A percentile compares a stretch with the other conserved stretches of the same genome.
Conservation (phyloP, 345 rosid genomes). For the Populus ilicifolia region DNA sequence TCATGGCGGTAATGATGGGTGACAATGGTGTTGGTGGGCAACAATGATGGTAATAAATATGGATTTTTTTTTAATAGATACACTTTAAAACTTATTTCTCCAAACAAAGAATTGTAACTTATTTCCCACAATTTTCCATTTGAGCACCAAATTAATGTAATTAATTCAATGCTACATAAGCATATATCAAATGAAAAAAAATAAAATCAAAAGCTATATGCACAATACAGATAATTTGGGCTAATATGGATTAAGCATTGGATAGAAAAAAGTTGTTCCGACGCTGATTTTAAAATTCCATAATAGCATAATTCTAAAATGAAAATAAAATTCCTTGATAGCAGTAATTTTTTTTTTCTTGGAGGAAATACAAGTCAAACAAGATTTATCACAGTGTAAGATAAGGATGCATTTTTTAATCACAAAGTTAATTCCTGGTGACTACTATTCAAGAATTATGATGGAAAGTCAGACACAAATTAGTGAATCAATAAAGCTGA, state of each 20-base stretch:
- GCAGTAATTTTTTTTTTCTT: too few species aligned
- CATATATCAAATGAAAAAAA: not conserved
- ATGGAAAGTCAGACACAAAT: too few species aligned
- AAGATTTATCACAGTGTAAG: too few species aligned
- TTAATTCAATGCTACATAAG: not conserved
- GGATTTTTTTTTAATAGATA: not conserved
- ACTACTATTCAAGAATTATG: too few species aligned
- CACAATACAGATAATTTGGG: not conserved
- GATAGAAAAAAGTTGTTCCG: not conserved
- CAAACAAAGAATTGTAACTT: not conserved
- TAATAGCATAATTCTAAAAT: not conserved
- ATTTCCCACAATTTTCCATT: not conserved
- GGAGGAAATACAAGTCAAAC: too few species aligned
- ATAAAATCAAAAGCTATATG: not conserved
- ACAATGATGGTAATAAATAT: not conserved
- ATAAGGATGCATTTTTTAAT: too few species aligned
- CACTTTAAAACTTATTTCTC: too few species aligned
- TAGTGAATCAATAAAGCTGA: too few species aligned
- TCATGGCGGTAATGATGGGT: too few species aligned
- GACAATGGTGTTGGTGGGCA: not conserved
- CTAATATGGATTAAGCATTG: not conserved
- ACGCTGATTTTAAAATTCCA: not conserved
- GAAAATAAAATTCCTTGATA: too few species aligned
- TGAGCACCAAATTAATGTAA: not conserved
- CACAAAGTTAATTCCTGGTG: too few species aligned